Base-by-base conservation (phyloP, 148 eudicot genomes). In the Camellia granthamiana region DNA sequence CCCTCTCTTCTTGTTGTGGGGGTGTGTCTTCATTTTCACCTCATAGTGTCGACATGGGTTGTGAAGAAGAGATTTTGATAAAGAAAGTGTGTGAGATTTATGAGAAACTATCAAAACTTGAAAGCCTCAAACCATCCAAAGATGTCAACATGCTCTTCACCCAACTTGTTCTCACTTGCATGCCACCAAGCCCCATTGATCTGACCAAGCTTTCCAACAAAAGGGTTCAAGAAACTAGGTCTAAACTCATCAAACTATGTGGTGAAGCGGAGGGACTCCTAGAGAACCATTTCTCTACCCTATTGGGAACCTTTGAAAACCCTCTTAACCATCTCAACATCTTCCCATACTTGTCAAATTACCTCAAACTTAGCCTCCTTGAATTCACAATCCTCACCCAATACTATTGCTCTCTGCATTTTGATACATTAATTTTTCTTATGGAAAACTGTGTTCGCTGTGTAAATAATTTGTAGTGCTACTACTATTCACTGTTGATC, bases 251-350 rank as follows among this genome's bases (percentile, higher is more conserved):
- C 82, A 83, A 55, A 72, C 85, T 91, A 7, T 91, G 98, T 82
- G 97, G 96, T 11, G 88, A 87, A 73, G 98, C 98, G 7, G 97
- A 95, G 69, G 95, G 93, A 0, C 88, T 84, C 47, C 83, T 95
- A 13, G 98, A 95, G 76, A 86, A 83, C 64, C 97, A 95, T 75
- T 95, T 72, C 84, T 86, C 98, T 0, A 81, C 88, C 49, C 83
- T 91, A 42, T 83, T 95, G 59, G 91, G 84, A 8, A 61, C 90
- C 1, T 88, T 77, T 74, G 85, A 87, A 0, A 82, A 82, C 78
- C 97, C 98, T 0, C 79, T 95, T 60, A 69, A 93, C 65, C 92
- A 95, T 72, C 90, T 95, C 64, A 41, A 85, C 18, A 61, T 95
- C 8, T 95, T 95, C 75, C 98, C 98, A 3, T 95, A 95, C 67